Evolutionary conservation across 768 basidiomycete species (phyloP), one percentile per base, ranked within the genome.

Genomic region (Suillus paluster): DNA sequence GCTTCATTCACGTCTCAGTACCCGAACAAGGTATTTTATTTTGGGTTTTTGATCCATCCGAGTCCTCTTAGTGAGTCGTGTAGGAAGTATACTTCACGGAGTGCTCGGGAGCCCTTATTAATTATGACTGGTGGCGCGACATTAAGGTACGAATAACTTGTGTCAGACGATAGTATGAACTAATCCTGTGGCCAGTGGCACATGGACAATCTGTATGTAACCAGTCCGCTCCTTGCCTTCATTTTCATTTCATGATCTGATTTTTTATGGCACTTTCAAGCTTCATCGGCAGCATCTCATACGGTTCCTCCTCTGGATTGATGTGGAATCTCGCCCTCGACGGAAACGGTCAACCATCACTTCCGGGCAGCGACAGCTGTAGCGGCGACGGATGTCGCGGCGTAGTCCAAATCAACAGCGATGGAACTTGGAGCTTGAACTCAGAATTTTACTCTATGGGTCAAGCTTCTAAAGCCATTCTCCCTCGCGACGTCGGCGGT

Each of bases 291-390:
- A 70, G 75, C 33, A 44, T 75, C 21, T 61, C 49, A 46, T 69
- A 79, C 23, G 70, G 71, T 5, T 70, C 76, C 33, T 73, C 72
- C 5, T 70, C 83, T 41, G 88, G 79, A 0, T 75, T 92, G 23
- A 89, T 91, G 86, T 93, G 91, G 90, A 90, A 90, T 67, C 73
- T 91, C 46, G 91, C 88, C 0, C 79, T 89, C 10, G 85, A 91
- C 46, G 77, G 83, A 0, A 81, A 73, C 39, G 89, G 91, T 0
- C 72, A 83, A n/a, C 90, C 91, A 2, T 83, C 82, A 68, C 78
- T 88, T 3, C 88, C 89, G 0, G 86, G 87, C 7, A 84, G 86
- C 2, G 77, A 77, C 59, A 89, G 86, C 61, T 93, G 91, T 63
- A 79, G 80, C 2, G 81, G 81, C n/a, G n/a, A n/a, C 5, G 87